A percentile compares a stretch with the other conserved stretches of the same genome.
phyloP scores from a whole-genome alignment of 768 basidiomycete species.

The Mycena metata region DNA sequence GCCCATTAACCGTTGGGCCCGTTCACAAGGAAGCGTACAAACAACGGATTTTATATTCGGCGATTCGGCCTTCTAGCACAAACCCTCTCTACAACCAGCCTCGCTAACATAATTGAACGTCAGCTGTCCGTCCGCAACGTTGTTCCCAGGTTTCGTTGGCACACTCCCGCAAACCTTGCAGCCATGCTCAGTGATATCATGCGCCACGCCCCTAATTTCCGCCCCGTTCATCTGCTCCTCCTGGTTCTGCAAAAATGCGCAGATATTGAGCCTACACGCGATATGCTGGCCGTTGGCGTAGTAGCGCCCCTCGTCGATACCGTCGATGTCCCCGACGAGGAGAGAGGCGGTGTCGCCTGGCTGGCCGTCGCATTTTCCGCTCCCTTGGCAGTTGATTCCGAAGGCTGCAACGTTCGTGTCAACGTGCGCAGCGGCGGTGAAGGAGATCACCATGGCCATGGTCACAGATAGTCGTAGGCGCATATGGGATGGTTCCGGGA shows the following conservation, averaged over 20 bases:
- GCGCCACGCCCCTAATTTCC: conserved; percentile 4
- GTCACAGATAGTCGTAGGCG: not conserved
- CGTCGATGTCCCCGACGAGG: conserved; percentile 16
- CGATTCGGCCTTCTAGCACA: not conserved
- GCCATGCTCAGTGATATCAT: conserved; percentile 4
- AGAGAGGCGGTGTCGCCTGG: conserved; percentile 11
- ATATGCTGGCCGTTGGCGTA: conserved; percentile 26
- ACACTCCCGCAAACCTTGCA: conserved; percentile 29
- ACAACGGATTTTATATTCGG: not conserved
- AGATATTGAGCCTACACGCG: conserved; percentile 18
- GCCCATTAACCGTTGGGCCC: too few species aligned
- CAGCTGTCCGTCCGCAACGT: conserved; percentile 20
- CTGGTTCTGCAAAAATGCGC: conserved; percentile 24
- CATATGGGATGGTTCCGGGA: not conserved
- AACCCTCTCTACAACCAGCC: conserved; percentile 5
- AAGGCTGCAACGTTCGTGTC: conserved; percentile 1
- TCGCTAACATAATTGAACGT: conserved; percentile 27
- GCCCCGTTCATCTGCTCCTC: conserved; percentile 3
- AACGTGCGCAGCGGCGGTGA: not conserved
- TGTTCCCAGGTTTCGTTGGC: conserved; percentile 25
- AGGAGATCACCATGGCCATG: not conserved
- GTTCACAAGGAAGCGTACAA: too few species aligned
- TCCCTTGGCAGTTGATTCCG: conserved; percentile 31
- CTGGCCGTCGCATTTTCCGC: conserved; percentile 23
- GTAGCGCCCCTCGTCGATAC: conserved; percentile 1